Conservation (phyloP, 495 filamentous ascomycete genomes). For the Hypoxylon fuscum region DNA sequence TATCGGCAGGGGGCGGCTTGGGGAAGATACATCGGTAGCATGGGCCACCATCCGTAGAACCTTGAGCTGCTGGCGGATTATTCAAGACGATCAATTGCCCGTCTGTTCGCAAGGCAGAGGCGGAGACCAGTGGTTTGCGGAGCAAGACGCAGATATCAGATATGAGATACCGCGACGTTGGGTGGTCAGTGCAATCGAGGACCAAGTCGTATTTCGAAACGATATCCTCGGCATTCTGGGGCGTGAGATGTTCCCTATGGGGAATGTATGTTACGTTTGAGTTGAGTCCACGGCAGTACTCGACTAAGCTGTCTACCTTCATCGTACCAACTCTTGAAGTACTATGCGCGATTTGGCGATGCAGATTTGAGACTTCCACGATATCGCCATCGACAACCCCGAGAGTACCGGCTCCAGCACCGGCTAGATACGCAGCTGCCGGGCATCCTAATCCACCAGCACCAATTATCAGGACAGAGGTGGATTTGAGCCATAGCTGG, state of each 20-base stretch:
- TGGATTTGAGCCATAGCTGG: conserved; percentile 77
- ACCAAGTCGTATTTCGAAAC: conserved; percentile 80
- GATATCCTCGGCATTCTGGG: conserved; percentile 69
- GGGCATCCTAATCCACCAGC: conserved; percentile 91
- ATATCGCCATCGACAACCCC: conserved; percentile 88
- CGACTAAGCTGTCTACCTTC: conserved; percentile 83
- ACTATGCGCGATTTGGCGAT: conserved; percentile 87
- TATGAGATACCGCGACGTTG: conserved; percentile 88
- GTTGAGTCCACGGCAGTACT: conserved; percentile 73
- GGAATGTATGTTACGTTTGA: conserved; percentile 69
- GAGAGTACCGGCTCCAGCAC: conserved; percentile 83
- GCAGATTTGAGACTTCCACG: conserved; percentile 90
- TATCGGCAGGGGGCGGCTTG: conserved; percentile 80
- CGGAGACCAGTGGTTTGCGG: conserved; percentile 82
- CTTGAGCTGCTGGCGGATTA: conserved; percentile 62
- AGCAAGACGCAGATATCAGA: conserved; percentile 87
- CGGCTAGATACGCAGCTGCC: conserved; percentile 87
- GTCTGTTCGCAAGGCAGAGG: conserved; percentile 84
- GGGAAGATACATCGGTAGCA: conserved; percentile 97
- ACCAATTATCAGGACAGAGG: conserved; percentile 86
- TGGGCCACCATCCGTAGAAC: conserved; percentile 62
- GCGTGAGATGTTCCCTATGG: conserved; percentile 67
- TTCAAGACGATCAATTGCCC: conserved; percentile 91
- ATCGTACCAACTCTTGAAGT: conserved; percentile 73
- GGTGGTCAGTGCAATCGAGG: conserved; percentile 94